Percentiles rank a stretch among this genome's conserved stretches.
Conservation (phyloP, 1,284 basidiomycete genomes). For the Erythrobasidium hasegawianum region DNA sequence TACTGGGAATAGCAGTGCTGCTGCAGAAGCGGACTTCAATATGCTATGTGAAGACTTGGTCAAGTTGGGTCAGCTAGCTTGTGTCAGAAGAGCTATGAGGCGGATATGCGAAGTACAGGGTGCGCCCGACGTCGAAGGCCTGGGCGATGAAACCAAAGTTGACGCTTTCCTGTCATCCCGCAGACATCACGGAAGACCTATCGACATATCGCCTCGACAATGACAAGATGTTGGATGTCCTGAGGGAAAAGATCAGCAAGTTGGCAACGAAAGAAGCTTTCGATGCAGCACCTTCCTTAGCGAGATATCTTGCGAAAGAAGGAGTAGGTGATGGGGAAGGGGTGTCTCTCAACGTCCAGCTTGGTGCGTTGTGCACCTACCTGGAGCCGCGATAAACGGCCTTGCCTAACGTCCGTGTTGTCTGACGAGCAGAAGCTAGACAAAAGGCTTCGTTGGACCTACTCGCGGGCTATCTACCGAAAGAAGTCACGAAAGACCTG, state of each 20-base stretch:
- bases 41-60: conserved; percentile 24
- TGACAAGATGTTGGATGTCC: not conserved
- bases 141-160: too few species aligned
- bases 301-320: conserved; percentile 24
- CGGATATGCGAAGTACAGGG: conserved; percentile 33
- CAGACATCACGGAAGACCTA: conserved; percentile 25
- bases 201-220: conserved; percentile 27
- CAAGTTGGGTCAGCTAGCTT: conserved; percentile 22
- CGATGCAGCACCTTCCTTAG: conserved; percentile 9
- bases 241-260: conserved; percentile 16
- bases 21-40: conserved; percentile 5
- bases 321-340: conserved; percentile 17
- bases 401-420: not conserved
- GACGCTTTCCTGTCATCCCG: too few species aligned
- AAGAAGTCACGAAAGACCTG: conserved; percentile 15
- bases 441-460: conserved; percentile 32
- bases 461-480: conserved; percentile 30
- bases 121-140: not conserved
- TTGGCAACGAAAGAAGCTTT: conserved; percentile 22
- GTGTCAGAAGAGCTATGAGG: conserved; percentile 14
- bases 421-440: conserved; percentile 26
- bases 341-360: conserved; percentile 12
- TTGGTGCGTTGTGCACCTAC: conserved; percentile 5
- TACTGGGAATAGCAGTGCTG: not conserved
- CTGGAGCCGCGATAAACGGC: not conserved